Base-by-base conservation (phyloP, 2,329 filamentous ascomycete species). In the Aureobasidium sp. region DNA sequence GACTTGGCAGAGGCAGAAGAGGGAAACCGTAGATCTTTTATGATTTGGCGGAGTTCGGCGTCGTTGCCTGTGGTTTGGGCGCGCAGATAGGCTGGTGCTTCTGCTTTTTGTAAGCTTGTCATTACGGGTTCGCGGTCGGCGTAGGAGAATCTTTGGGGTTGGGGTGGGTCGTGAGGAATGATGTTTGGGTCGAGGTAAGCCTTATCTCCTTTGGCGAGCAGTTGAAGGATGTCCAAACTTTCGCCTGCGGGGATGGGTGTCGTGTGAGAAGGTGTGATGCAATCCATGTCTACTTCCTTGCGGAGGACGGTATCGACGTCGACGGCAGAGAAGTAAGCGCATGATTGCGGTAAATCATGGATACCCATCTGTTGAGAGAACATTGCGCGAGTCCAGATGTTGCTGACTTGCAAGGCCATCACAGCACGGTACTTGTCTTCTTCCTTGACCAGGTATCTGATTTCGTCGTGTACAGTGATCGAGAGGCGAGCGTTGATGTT, bases 251-350 rank as follows among this genome's bases (percentile, higher is more conserved):
- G 82, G 46, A 99, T 97, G 34, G 87, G 81, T 0, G 82, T 81
- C 0, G 83, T 82, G 73, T 99, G 89, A 47, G 89, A 94, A 0
- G 94, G 94, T 0, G 94, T 99, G 47, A 97, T 77, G 72, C 94
- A 99, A 71, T 96, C 89, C 90, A 99, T 96, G 73, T 99, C 89
- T 4, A 99, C 95, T 75, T 99, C 94, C 73, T 99, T 99, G 57
- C 94, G 85, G n/a, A 99, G 81, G 3, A 99, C 92, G 69, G 91
- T 87, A 71, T 99, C 94, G 67, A 99, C 90, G 71, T 99, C 94
- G 6, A 99, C 86, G 3, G 94, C 93, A 0, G 90, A 95, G 76
- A 99, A 99, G 75, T 92, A 99, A 9, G 94, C 94, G 70, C 92
- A 97, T 0, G 89, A 87, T 71, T 97, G 94, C 0, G 95, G 94